phyloP scores from a whole-genome alignment of 305 asterid species.

The Plantago coronopus region DNA sequence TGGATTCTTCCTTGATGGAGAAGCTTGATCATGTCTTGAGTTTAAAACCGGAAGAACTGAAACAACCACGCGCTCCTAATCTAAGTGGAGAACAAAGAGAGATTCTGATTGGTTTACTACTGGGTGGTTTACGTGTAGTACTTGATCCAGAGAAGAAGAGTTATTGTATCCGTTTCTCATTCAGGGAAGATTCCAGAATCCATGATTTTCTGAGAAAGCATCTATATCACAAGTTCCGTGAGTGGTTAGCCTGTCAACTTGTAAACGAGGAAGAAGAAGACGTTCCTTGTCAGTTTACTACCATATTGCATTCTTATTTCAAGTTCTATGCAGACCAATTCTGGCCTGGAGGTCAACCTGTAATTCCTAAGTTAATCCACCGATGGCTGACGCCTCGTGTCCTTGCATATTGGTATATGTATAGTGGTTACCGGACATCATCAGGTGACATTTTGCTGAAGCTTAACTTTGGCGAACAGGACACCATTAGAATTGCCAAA shows the following conservation, averaged over 20 bases:
- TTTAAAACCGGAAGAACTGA: conserved; percentile 36
- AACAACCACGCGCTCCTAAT: conserved; percentile 41
- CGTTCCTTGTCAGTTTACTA: conserved; percentile 44
- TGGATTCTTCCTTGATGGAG: conserved; percentile 57
- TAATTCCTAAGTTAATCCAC: conserved; percentile 71
- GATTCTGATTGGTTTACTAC: conserved; percentile 60
- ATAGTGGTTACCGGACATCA: conserved; percentile 70
- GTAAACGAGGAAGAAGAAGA: conserved; percentile 29
- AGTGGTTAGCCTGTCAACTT: conserved; percentile 52
- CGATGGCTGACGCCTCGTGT: conserved; percentile 86
- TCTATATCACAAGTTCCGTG: conserved; percentile 58
- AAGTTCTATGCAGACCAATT: conserved; percentile 73
- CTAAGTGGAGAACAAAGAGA: conserved; percentile 80
- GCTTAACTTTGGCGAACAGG: conserved; percentile 57
- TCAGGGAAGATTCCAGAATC: conserved; percentile 44
- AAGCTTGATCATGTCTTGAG: conserved; percentile 45
- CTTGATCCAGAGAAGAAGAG: conserved; percentile 43
- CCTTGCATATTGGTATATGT: conserved; percentile 96
- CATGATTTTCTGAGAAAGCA: conserved; percentile 55
- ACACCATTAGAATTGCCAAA: conserved; percentile 44
- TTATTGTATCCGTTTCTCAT: conserved; percentile 41
- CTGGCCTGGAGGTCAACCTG: conserved; percentile 50
- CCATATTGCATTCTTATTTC: conserved; percentile 56
- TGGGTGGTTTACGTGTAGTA: conserved; percentile 61
- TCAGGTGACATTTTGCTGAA: conserved; percentile 75